These are phyloP conservation scores for Thermomucor indicae-seudaticae DNA, from an alignment of 371 early-diverging fungal species.

Conservation along the genomic window DNA sequence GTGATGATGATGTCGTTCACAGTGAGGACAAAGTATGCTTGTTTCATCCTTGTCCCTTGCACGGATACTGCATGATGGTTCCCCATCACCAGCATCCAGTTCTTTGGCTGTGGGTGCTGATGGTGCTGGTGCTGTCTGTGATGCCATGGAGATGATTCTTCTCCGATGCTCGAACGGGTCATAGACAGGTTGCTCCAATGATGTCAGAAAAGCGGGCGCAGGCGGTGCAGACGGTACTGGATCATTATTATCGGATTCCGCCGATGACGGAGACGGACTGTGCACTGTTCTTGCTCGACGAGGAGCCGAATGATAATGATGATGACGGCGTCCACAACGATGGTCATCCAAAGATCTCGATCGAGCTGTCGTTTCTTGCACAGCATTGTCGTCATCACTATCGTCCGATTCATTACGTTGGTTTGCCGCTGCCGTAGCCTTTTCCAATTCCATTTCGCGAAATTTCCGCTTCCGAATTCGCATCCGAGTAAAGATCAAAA, in stretches of 20 bases:
- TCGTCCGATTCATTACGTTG: background rate
- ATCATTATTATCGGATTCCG: background rate
- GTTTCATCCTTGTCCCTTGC: background rate
- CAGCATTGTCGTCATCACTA: background rate
- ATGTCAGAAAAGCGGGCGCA: conserved; percentile 4
- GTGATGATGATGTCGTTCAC: conserved; percentile 5
- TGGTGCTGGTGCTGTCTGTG: conserved; percentile 10
- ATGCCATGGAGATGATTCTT: conserved; percentile 7
- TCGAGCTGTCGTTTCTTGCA: background rate
- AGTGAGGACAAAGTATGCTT: background rate
- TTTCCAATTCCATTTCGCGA: conserved; percentile 4
- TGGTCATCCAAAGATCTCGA: too few relatives aligned
- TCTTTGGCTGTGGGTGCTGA: conserved; percentile 21
- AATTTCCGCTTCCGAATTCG: conserved; percentile 7
- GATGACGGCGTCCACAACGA: too few relatives aligned
- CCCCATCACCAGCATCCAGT: conserved; percentile 7
- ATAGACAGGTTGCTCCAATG: background rate
- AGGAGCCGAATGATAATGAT: background rate
- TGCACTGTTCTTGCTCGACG: background rate
- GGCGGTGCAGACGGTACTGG: conserved; percentile 9
- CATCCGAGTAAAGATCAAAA: conserved; percentile 17
- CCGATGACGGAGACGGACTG: background rate
- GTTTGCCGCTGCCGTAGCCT: background rate
- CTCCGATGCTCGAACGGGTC: conserved; percentile 1
- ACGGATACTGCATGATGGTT: background rate